Percentiles rank a stretch among this genome's conserved stretches.
phyloP scores from a whole-genome alignment of 2,329 filamentous ascomycete genomes.

The Juglanconis sp. region DNA sequence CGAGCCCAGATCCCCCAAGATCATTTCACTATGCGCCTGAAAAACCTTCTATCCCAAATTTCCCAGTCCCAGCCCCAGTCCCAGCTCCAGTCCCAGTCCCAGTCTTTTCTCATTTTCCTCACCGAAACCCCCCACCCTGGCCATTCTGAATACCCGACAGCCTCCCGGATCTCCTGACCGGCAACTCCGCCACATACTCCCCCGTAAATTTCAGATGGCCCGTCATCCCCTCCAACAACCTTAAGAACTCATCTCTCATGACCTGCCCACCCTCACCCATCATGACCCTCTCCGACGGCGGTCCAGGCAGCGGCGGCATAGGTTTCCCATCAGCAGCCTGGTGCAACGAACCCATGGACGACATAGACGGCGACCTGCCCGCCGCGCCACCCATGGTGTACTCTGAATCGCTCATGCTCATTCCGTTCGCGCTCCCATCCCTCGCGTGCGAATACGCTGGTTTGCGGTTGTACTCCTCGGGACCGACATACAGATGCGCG shows the following conservation, averaged over 20 bases:
- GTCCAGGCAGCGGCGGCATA: slow-evolving; percentile 39
- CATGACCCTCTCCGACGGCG: slow-evolving; percentile 50
- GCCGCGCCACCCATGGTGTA: slow-evolving; percentile 16
- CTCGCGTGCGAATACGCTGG: background rate
- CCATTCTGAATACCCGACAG: slow-evolving; percentile 18
- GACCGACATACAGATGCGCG: slow-evolving; percentile 10
- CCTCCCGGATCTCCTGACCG: slow-evolving; percentile 20
- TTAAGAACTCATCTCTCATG: slow-evolving; percentile 30
- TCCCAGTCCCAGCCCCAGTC: no score
- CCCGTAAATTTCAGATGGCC: slow-evolving; percentile 32
- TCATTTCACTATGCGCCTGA: no score
- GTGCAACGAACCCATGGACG: slow-evolving; percentile 11
- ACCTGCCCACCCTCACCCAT: slow-evolving; percentile 30
- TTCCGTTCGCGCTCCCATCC: background rate
- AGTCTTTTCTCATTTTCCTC: background rate
- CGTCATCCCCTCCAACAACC: slow-evolving; percentile 31
- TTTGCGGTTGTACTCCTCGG: background rate
- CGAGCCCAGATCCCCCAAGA: no score
- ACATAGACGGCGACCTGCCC: slow-evolving; percentile 8
- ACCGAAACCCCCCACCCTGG: background rate
- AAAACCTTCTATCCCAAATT: background rate
- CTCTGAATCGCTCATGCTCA: slow-evolving; percentile 7
- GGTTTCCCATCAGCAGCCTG: slow-evolving; percentile 20
- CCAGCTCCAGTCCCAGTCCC: no score
- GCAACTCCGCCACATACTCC: slow-evolving; percentile 26